Evolutionary conservation across 768 basidiomycete species (phyloP).

Genomic region (Lentinula edodes): DNA sequence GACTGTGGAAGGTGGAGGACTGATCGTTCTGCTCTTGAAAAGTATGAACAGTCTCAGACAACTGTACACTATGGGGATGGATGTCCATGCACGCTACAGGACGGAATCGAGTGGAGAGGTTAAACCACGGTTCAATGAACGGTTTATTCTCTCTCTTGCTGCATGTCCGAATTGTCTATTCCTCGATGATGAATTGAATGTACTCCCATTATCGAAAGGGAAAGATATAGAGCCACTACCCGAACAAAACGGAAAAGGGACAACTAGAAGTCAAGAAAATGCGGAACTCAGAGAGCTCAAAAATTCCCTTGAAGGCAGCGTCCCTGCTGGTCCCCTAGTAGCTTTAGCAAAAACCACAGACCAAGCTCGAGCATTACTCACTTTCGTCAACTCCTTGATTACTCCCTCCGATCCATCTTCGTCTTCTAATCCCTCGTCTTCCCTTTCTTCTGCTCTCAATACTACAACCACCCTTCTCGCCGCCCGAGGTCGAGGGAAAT

Average conservation of each 20-base stretch:
- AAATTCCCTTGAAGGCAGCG: constrained; percentile 64
- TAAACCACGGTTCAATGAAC: constrained; percentile 95
- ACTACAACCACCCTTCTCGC: constrained; percentile 96
- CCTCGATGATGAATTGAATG: constrained; percentile 96
- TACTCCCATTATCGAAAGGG: constrained; percentile 90
- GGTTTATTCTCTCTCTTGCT: constrained; percentile 95
- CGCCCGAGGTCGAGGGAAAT: constrained; percentile 92
- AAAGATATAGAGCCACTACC: constrained; percentile 78
- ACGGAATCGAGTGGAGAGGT: constrained; percentile 88
- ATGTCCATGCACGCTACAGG: constrained; percentile 92
- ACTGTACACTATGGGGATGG: constrained; percentile 90
- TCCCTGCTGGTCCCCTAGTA: constrained; percentile 83
- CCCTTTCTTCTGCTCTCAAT: constrained; percentile 3
- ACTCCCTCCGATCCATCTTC: constrained; percentile 16
- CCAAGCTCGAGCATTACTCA: constrained; percentile 91
- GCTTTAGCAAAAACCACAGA: constrained; percentile 90
- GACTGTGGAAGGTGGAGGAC: constrained; percentile 93
- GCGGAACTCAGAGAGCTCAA: constrained; percentile 69
- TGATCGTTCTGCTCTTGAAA: constrained; percentile 85
- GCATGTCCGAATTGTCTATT: constrained; percentile 90
- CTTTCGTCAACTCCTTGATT: constrained; percentile 90
- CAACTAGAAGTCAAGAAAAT: constrained; percentile 43
- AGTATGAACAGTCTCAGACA: constrained; percentile 93
- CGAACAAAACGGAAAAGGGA: background rate
- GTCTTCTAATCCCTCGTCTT: background rate